Percentiles rank a stretch among this genome's conserved stretches.
Evolutionary conservation across 1,284 basidiomycete species (phyloP).

Genomic region (Psilocybe mexicana): DNA sequence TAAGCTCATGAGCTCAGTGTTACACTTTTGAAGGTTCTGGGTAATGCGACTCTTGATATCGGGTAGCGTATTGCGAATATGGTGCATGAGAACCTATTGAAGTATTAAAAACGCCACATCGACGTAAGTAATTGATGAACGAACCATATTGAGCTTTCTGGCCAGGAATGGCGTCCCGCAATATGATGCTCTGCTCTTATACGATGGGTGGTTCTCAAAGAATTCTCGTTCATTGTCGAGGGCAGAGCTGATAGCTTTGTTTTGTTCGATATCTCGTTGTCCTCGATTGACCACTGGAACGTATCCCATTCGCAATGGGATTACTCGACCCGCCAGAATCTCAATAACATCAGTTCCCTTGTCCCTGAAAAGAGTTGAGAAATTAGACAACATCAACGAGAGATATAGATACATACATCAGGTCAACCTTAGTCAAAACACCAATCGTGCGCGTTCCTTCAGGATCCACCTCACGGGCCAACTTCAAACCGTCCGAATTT

Average conservation of each 20-base stretch:
- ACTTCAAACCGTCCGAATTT: conserved; percentile 96
- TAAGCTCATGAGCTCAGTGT: conserved; percentile 79
- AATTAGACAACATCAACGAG: conserved; percentile 6
- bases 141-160: conserved; percentile 91
- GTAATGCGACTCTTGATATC: conserved; percentile 96
- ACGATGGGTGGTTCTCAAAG: conserved; percentile 93
- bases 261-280: conserved; percentile 92
- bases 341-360: conserved; percentile 97
- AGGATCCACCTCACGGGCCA: conserved; percentile 95
- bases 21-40: conserved; percentile 86
- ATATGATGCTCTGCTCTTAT: conserved; percentile 92
- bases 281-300: conserved; percentile 98
- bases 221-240: conserved; percentile 89
- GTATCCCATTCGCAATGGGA: conserved; percentile 93
- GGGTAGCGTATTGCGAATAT: conserved; percentile 93
- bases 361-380: conserved; percentile 60
- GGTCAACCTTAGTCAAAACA: conserved; percentile 96
- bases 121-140: conserved; percentile 24
- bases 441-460: conserved; percentile 96
- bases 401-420: conserved; percentile 69
- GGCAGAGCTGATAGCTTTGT: conserved; percentile 82
- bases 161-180: conserved; percentile 98
- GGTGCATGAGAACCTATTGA: conserved; percentile 92
- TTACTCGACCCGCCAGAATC: conserved; percentile 95
- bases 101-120: background rate